phyloP scores from a whole-genome alignment of 768 basidiomycete species.

The Candolleomyces efflorescens region DNA sequence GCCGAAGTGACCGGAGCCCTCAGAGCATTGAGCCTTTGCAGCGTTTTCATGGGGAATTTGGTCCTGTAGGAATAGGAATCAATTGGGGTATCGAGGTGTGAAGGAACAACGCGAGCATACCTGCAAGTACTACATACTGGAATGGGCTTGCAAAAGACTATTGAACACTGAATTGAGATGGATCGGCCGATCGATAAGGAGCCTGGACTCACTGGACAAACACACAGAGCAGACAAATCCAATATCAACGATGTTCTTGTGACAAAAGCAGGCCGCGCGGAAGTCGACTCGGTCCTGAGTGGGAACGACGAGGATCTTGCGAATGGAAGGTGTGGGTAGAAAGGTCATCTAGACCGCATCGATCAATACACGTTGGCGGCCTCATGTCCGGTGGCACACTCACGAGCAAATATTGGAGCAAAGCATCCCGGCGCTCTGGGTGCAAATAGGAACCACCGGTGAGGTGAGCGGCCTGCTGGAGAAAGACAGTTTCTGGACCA shows the following conservation, averaged over 20 bases:
- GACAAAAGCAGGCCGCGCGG: slow-evolving; percentile 97
- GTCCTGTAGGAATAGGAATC: slow-evolving; percentile 47
- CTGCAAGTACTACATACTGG: slow-evolving; percentile 94
- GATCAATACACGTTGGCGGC: neutral
- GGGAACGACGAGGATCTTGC: slow-evolving; percentile 76
- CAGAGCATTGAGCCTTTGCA: slow-evolving; percentile 73
- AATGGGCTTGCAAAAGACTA: slow-evolving; percentile 92
- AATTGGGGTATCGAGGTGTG: slow-evolving; percentile 5
- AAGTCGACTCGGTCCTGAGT: slow-evolving; percentile 96
- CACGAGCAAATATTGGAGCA: slow-evolving; percentile 91
- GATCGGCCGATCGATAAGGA: slow-evolving; percentile 8
- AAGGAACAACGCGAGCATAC: slow-evolving; percentile 40
- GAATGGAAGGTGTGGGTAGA: slow-evolving; percentile 52
- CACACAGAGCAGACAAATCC: slow-evolving; percentile 99
- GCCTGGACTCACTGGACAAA: slow-evolving; percentile 69
- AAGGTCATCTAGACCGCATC: slow-evolving; percentile 68
- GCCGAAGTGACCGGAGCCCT: slow-evolving; percentile 33
- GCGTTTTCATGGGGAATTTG: slow-evolving; percentile 91
- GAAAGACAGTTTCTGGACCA: slow-evolving; percentile 87
- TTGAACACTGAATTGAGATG: neutral
- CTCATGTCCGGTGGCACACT: slow-evolving; percentile 5
- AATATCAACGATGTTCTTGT: slow-evolving; percentile 93
- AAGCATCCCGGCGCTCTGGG: slow-evolving; percentile 71
- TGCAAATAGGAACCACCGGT: slow-evolving; percentile 93
- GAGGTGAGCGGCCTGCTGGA: slow-evolving; percentile 95